phyloP scores from a whole-genome alignment of 306 rosid genomes.

The Vigna radiata region DNA sequence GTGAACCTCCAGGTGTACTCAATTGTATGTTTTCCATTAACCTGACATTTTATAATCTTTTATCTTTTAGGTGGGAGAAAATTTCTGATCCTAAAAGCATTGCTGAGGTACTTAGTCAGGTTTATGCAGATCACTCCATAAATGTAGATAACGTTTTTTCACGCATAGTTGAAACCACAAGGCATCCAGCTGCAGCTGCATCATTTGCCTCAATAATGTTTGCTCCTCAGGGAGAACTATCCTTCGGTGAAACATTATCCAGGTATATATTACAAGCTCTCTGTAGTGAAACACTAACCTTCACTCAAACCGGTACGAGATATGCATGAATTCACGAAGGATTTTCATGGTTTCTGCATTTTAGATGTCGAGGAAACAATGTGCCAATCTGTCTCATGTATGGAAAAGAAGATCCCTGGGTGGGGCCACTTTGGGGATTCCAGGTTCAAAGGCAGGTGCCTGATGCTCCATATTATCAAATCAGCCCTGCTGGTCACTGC shows the following conservation, averaged over 20 bases:
- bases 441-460: conserved; percentile 78
- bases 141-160: conserved; percentile 79
- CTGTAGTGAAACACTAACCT: conserved; percentile 51
- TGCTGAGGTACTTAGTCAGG: conserved; percentile 81
- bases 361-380: conserved; percentile 67
- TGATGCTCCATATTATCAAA: conserved; percentile 90
- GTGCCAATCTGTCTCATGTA: conserved; percentile 87
- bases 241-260: conserved; percentile 74
- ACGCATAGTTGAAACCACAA: conserved; percentile 75
- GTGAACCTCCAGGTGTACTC: background rate
- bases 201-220: conserved; percentile 95
- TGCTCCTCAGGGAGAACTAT: conserved; percentile 87
- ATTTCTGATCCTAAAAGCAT: conserved; percentile 85
- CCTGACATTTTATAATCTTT: conserved; percentile 5
- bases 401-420: conserved; percentile 99
- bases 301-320: conserved; percentile 48
- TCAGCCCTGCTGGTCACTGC: conserved; percentile 98
- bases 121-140: conserved; percentile 88
- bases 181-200: conserved; percentile 98
- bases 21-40: background rate
- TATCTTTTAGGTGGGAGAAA: conserved; percentile 84
- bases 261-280: conserved; percentile 53
- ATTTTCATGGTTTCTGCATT: conserved; percentile 32
- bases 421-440: conserved; percentile 83
- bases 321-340: conserved; percentile 30